These are phyloP conservation scores for Penicillium odoratum DNA, from an alignment of 495 filamentous ascomycete species.

Conservation along the genomic window DNA sequence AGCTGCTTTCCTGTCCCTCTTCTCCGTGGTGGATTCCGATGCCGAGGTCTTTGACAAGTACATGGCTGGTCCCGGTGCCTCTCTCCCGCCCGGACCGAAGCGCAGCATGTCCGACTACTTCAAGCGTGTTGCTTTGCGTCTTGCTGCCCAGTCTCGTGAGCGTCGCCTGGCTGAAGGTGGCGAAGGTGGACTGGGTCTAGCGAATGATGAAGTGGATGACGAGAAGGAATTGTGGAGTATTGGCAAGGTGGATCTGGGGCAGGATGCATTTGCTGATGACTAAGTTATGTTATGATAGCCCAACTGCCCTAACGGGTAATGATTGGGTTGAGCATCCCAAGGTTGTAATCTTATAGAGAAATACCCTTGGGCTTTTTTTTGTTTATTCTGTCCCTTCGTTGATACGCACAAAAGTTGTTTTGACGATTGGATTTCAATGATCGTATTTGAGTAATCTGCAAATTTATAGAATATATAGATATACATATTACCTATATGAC, in stretches of 20 bases:
- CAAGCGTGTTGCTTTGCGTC: constrained; percentile 80
- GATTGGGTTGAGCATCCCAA: constrained; percentile 16
- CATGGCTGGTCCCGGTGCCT: constrained; percentile 61
- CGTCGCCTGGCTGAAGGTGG: constrained; percentile 88
- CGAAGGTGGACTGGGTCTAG: constrained; percentile 77
- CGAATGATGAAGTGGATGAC: constrained; percentile 89
- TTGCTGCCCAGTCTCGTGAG: constrained; percentile 82
- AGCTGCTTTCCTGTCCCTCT: constrained; percentile 92
- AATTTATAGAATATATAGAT: not conserved
- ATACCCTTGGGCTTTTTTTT: constrained; percentile 23
- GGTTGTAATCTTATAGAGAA: constrained; percentile 29
- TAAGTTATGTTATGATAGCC: constrained; percentile 24
- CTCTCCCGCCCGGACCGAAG: constrained; percentile 68
- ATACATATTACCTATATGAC: not conserved
- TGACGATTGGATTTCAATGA: constrained; percentile 20
- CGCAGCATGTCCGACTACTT: constrained; percentile 97
- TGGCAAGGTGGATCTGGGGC: constrained; percentile 83
- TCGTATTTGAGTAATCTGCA: not conserved
- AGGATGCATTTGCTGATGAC: constrained; percentile 57
- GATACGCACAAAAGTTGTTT: constrained; percentile 27
- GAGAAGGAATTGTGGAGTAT: constrained; percentile 95
- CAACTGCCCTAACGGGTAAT: not conserved
- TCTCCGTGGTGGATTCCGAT: constrained; percentile 85
- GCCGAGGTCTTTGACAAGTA: constrained; percentile 89
- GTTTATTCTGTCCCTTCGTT: constrained; percentile 12